Conservation (phyloP, 495 filamentous ascomycete genomes). For the Xylaria castorea region DNA sequence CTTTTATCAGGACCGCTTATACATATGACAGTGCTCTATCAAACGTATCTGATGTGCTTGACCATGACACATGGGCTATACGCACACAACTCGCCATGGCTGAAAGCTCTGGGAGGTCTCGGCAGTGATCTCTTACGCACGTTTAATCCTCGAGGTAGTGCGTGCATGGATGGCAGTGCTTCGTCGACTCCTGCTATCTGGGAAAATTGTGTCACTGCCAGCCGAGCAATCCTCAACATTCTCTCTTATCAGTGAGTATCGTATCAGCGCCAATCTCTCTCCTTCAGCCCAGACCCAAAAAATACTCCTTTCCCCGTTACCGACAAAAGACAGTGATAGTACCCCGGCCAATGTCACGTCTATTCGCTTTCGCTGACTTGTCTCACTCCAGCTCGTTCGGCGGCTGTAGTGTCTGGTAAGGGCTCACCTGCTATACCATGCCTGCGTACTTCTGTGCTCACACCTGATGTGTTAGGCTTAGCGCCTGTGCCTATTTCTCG, state of each 20-base stretch:
- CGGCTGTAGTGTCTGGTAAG: conserved; percentile 41
- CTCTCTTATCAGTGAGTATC: conserved; percentile 18
- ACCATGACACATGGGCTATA: conserved; percentile 39
- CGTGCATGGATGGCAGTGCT: conserved; percentile 26
- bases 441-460: neutral
- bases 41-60: conserved; percentile 37
- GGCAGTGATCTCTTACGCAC: conserved; percentile 23
- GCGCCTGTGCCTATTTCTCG: conserved; percentile 40
- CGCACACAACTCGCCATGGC: conserved; percentile 37
- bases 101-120: conserved; percentile 28
- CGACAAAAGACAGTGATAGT: neutral
- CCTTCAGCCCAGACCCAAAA: neutral
- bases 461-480: conserved; percentile 29
- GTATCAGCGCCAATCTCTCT: neutral
- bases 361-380: neutral
- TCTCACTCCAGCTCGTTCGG: conserved; percentile 23
- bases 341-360: neutral
- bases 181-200: conserved; percentile 33
- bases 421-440: neutral
- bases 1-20: conserved; percentile 31
- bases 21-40: conserved; percentile 37
- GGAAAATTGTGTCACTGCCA: conserved; percentile 34
- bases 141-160: conserved; percentile 19
- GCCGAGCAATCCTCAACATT: conserved; percentile 36
- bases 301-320: neutral